Conservation (phyloP, 2,329 filamentous ascomycete species). For the Periglandula ipomoeae region DNA sequence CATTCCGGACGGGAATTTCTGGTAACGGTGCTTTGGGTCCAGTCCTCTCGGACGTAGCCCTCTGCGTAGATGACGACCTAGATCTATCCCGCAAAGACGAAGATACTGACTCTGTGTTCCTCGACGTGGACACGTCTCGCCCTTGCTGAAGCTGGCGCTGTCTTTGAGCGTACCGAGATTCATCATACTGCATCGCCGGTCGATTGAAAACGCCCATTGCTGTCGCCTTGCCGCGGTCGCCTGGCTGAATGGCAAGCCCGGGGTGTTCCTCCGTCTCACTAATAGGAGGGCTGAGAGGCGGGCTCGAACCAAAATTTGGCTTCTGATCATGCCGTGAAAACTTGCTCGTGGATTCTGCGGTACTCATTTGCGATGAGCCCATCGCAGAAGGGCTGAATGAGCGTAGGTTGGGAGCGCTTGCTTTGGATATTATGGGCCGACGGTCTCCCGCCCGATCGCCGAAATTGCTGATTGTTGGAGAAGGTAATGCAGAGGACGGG, state of each 20-base stretch:
- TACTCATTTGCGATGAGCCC: slow-evolving; percentile 28
- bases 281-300: slow-evolving; percentile 44
- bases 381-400: slow-evolving; percentile 40
- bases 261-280: slow-evolving; percentile 64
- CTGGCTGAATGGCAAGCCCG: slow-evolving; percentile 58
- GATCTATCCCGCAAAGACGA: slow-evolving; percentile 33
- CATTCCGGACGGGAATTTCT: slow-evolving; percentile 24
- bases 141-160: slow-evolving; percentile 74
- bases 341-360: slow-evolving; percentile 27
- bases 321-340: slow-evolving; percentile 26
- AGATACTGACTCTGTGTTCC: slow-evolving; percentile 35
- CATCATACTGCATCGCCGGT: slow-evolving; percentile 68
- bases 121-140: slow-evolving; percentile 49
- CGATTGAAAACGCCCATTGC: slow-evolving; percentile 57
- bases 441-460: slow-evolving; percentile 38
- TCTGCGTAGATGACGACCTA: slow-evolving; percentile 36
- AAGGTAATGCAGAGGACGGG: slow-evolving; percentile 32
- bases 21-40: slow-evolving; percentile 17
- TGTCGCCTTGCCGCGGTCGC: slow-evolving; percentile 74
- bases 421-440: slow-evolving; percentile 39
- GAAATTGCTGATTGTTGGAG: slow-evolving; percentile 34
- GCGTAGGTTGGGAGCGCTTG: slow-evolving; percentile 61
- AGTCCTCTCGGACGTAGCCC: slow-evolving; percentile 24
- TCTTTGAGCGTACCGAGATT: slow-evolving; percentile 73
- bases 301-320: slow-evolving; percentile 22